phyloP scores from a whole-genome alignment of 805 yeast genomes.

The Saturnispora bothae region DNA sequence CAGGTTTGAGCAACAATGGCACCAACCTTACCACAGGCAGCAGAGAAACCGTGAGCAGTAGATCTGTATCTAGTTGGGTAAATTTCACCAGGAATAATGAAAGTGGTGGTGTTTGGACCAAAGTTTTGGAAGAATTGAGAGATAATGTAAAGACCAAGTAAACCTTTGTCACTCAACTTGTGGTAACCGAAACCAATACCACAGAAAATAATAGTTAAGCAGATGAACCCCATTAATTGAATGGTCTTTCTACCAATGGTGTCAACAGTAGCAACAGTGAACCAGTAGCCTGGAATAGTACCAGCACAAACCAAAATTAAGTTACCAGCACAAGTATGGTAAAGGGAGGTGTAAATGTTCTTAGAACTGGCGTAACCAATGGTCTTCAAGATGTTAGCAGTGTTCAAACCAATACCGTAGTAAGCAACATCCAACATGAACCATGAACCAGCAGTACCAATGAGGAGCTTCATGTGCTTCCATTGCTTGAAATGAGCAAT shows the following conservation, averaged over 20 bases:
- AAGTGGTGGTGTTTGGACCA: conserved; percentile 90
- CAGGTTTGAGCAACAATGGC: conserved; percentile 87
- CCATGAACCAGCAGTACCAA: conserved; percentile 92
- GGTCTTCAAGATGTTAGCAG: conserved; percentile 67
- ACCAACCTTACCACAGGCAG: conserved; percentile 87
- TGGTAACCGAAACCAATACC: conserved; percentile 77
- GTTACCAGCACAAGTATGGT: conserved; percentile 83
- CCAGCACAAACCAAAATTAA: conserved; percentile 91
- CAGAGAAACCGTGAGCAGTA: conserved; percentile 90
- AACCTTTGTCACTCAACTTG: conserved; percentile 53
- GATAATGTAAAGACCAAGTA: conserved; percentile 66
- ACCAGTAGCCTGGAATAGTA: conserved; percentile 91
- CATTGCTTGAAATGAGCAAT: conserved; percentile 66
- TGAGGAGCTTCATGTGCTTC: conserved; percentile 73
- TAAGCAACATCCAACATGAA: conserved; percentile 82
- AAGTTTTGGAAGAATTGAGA: conserved; percentile 85
- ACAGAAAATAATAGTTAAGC: conserved; percentile 66
- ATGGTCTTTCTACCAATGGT: conserved; percentile 75
- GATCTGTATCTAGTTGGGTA: conserved; percentile 95
- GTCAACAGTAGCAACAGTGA: conserved; percentile 70
- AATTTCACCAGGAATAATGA: conserved; percentile 82
- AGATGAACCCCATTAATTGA: conserved; percentile 64
- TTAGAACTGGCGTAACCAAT: conserved; percentile 72
- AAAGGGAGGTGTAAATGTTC: conserved; percentile 60
- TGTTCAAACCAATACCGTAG: conserved; percentile 80